Evolutionary conservation across 371 early-diverging fungal genomes (phyloP), one percentile per base, ranked within the genome.

Genomic region (Fennellomyces sp.): DNA sequence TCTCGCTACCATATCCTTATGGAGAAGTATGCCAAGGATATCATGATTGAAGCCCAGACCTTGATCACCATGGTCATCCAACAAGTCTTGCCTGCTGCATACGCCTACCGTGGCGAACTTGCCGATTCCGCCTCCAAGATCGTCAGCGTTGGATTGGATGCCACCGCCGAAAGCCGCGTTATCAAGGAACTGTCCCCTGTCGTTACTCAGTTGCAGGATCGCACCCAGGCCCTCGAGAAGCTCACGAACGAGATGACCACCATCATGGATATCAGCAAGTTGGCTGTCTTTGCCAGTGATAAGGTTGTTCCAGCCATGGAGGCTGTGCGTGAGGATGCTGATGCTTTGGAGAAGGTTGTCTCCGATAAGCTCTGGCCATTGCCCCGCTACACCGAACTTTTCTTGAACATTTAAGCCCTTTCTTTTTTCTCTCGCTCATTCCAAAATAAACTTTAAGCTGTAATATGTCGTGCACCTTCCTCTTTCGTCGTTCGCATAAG

Each of bases 1-100:
- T 94, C 97, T 29, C 92, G 98, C 65, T 95, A 87, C 88, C 91
- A 96, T 77, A 94, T 97, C 72, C 81, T 97, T 64, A 78, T 87
- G 66, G 98, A 98, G 81, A 94, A 92, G 70, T 98, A 97, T 72
- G 84, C 90, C 78, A 98, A 98, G 90, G 97, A 97, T 71, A 70
- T 96, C 36, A 69, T 92, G 59, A 94, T 97, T 65, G 97, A 98
- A 86, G 95, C 91, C 63, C 90, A 92, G 78, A 95, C 97, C n/a
- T 81, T 98, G 73, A 71, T 86, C 48, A 77, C 85, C 55, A 86
- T 99, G 82, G 73, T 94, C 30, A 72, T 76, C 39, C 91, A 91
- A 74, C 87, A 88, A 68, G 90, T 98, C 49, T 76, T 98, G 63
- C 98, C 98, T 31, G 89, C 94, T 30, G 90, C 90, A 27, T 93